Percentiles rank a stretch among this genome's conserved stretches.
Evolutionary conservation across 2,329 filamentous ascomycete species (phyloP).

Genomic region (Epichloe sp.): DNA sequence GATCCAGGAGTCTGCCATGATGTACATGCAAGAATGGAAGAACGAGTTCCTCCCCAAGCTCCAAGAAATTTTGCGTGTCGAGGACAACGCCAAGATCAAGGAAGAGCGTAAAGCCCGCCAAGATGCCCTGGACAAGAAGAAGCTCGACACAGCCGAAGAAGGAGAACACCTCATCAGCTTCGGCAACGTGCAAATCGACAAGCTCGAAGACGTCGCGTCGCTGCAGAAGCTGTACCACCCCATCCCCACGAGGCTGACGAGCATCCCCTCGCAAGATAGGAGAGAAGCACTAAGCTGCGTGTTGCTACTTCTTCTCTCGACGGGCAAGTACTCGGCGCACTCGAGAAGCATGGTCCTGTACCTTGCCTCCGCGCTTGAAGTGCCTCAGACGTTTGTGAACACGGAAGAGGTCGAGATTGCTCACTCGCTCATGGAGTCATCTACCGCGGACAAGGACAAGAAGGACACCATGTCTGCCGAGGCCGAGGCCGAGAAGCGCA

Average conservation of each 20-base stretch:
- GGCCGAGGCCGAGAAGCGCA: conserved; percentile 59
- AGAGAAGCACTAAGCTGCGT: conserved; percentile 55
- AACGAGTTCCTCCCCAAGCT: conserved; percentile 56
- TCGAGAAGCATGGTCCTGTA: conserved; percentile 57
- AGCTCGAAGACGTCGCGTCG: conserved; percentile 26
- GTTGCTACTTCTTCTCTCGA: conserved; percentile 55
- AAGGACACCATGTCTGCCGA: conserved; percentile 53
- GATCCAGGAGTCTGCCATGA: conserved; percentile 42
- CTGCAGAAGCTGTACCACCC: conserved; percentile 41
- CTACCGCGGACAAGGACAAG: conserved; percentile 28
- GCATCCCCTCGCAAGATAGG: conserved; percentile 44
- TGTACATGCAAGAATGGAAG: conserved; percentile 68
- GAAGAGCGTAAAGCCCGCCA: conserved; percentile 33
- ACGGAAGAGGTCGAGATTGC: conserved; percentile 65
- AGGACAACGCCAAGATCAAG: conserved; percentile 33
- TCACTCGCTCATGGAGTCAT: conserved; percentile 56
- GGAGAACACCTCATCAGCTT: conserved; percentile 29
- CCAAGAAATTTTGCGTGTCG: conserved; percentile 48
- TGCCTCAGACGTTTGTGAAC: conserved; percentile 49
- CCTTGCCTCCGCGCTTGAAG: conserved; percentile 51
- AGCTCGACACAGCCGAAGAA: conserved; percentile 20
- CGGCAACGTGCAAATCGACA: conserved; percentile 20
- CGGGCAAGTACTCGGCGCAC: conserved; percentile 63
- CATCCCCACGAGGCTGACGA: conserved; percentile 39
- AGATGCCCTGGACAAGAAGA: conserved; percentile 27